Conservation (phyloP, 2,329 filamentous ascomycete genomes). For the Blastomyces silverae region DNA sequence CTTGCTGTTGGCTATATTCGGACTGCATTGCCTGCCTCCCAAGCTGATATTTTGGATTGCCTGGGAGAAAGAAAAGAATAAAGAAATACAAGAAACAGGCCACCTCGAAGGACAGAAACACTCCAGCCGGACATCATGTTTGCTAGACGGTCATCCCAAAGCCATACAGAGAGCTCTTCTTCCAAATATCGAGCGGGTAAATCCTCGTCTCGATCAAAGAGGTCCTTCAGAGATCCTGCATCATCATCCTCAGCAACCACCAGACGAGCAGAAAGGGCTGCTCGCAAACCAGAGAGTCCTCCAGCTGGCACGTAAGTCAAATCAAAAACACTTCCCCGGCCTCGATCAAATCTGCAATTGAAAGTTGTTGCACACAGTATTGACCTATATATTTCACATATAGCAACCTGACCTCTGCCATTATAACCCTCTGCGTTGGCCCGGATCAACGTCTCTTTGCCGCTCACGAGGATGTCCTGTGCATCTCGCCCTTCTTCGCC, state of each 20-base stretch:
- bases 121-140: conserved; percentile 19
- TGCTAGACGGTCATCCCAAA: conserved; percentile 19
- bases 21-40: not conserved
- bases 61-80: not conserved
- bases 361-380: too few relatives aligned
- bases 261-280: conserved; percentile 25
- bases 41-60: not conserved
- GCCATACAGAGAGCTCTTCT: conserved; percentile 28
- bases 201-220: conserved; percentile 25
- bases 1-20: not conserved
- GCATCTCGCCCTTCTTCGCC: conserved; percentile 71
- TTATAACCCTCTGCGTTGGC: conserved; percentile 76
- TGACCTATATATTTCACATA: not conserved
- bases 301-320: conserved; percentile 33
- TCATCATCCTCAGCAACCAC: conserved; percentile 22
- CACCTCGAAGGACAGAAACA: not conserved
- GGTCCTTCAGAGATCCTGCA: conserved; percentile 26
- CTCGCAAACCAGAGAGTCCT: conserved; percentile 29
- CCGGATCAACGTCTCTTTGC: conserved; percentile 79
- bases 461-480: conserved; percentile 79
- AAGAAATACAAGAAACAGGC: too few relatives aligned
- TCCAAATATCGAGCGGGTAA: conserved; percentile 29
- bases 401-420: conserved; percentile 57
- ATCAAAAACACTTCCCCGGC: not conserved
- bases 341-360: too few relatives aligned